A percentile compares a stretch with the other conserved stretches of the same genome.
Conservation (phyloP, 306 rosid genomes). For the Casuarina glauca region DNA sequence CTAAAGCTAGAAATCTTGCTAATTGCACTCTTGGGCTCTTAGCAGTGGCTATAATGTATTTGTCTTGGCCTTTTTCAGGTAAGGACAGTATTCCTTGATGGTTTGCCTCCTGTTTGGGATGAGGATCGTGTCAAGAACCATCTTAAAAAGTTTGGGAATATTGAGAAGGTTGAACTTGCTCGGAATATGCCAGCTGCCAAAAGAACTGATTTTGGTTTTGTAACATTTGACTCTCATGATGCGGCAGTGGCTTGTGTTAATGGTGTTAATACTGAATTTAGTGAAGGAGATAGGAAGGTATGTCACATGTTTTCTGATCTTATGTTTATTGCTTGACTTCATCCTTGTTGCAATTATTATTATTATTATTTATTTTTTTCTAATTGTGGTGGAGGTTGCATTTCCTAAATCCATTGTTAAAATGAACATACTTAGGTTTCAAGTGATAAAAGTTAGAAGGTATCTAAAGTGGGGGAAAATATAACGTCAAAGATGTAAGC, state of each 20-base stretch:
- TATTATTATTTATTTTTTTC: not conserved
- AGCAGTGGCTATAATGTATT: not conserved
- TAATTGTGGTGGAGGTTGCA: too few relatives aligned
- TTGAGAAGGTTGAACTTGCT: conserved; percentile 15
- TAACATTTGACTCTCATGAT: conserved; percentile 1
- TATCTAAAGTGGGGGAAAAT: not conserved
- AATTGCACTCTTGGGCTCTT: not conserved
- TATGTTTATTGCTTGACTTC: not conserved
- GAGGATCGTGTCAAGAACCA: conserved; percentile 3
- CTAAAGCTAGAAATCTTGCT: not conserved
- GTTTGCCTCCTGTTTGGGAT: conserved; percentile 17
- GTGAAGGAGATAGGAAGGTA: conserved; percentile 9
- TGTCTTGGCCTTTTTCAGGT: not conserved
- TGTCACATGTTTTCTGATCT: not conserved
- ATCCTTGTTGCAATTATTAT: not conserved
- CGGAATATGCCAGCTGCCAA: conserved; percentile 14
- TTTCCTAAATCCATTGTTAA: not conserved
- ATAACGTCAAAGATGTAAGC: not conserved
- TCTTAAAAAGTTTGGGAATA: conserved; percentile 8
- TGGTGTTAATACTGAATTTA: conserved; percentile 3
- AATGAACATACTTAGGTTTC: not conserved
- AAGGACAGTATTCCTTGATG: conserved; percentile 10
- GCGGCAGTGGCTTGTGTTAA: not conserved
- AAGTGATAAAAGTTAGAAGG: not conserved
- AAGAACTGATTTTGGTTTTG: conserved; percentile 7